phyloP scores from a whole-genome alignment of 1,284 basidiomycete species.

The Trichosporon coremiiforme region DNA sequence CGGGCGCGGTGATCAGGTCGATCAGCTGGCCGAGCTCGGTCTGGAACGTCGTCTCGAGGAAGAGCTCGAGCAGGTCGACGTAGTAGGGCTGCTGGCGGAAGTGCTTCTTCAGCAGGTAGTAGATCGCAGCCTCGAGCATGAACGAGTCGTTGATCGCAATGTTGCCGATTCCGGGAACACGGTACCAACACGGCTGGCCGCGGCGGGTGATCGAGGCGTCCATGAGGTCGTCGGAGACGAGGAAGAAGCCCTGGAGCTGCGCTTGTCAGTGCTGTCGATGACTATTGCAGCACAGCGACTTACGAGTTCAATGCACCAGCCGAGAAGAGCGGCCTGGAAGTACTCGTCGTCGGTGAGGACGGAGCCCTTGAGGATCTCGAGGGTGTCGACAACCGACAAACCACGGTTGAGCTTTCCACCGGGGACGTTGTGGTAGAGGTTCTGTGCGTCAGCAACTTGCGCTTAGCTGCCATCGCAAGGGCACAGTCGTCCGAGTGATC shows the following conservation, averaged over 20 bases:
- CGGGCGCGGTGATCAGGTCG: slow-evolving; percentile 92
- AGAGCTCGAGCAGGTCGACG: slow-evolving; percentile 83
- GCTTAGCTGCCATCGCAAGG: background rate
- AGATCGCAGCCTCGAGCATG: slow-evolving; percentile 95
- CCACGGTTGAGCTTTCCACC: slow-evolving; percentile 97
- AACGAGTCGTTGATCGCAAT: slow-evolving; percentile 97
- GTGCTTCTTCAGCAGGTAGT: slow-evolving; percentile 83
- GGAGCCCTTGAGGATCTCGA: slow-evolving; percentile 79
- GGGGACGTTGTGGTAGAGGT: slow-evolving; percentile 90
- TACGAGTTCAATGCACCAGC: slow-evolving; percentile 95
- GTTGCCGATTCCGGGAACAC: slow-evolving; percentile 70
- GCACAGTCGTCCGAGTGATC: background rate
- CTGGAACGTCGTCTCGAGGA: slow-evolving; percentile 90
- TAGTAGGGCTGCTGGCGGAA: slow-evolving; percentile 83
- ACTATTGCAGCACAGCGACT: slow-evolving; percentile 47
- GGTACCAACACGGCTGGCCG: slow-evolving; percentile 98
- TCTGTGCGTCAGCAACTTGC: slow-evolving; percentile 59
- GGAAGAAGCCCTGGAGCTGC: slow-evolving; percentile 96
- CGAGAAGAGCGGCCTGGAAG: slow-evolving; percentile 82
- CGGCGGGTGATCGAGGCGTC: slow-evolving; percentile 87
- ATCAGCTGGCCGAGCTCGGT: slow-evolving; percentile 96
- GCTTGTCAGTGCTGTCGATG: background rate
- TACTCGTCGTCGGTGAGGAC: slow-evolving; percentile 74
- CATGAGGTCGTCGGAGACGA: slow-evolving; percentile 99
- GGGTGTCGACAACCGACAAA: slow-evolving; percentile 90